Conservation (phyloP, 1,284 basidiomycete genomes). For the Microbotryum scabiosae region DNA sequence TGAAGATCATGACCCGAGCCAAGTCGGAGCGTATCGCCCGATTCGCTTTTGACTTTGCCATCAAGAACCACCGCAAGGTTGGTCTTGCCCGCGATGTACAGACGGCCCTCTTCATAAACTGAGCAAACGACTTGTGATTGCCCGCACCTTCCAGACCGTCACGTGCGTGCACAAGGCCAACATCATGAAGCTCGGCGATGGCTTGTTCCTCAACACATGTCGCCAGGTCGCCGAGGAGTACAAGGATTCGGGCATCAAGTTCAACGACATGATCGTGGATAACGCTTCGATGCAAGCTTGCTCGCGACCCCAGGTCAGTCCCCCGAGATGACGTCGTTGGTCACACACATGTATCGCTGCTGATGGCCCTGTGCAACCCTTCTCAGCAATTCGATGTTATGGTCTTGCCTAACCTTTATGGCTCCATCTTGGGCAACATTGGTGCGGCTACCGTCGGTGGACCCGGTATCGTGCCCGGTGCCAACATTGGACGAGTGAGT, state of each 20-base stretch:
- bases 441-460: constrained; percentile 97
- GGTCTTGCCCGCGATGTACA: constrained; percentile 14
- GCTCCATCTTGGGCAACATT: constrained; percentile 96
- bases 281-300: constrained; percentile 34
- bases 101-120: background rate
- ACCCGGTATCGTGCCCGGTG: constrained; percentile 94
- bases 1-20: constrained; percentile 92
- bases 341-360: no score
- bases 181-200: constrained; percentile 99
- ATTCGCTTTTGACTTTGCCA: constrained; percentile 97
- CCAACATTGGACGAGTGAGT: constrained; percentile 87
- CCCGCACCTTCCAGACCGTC: constrained; percentile 74
- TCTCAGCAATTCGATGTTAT: constrained; percentile 97
- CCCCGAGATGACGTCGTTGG: background rate
- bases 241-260: constrained; percentile 82
- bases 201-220: constrained; percentile 99
- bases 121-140: background rate
- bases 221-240: constrained; percentile 88
- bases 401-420: constrained; percentile 88
- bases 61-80: constrained; percentile 96
- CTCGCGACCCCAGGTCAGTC: constrained; percentile 14
- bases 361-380: constrained; percentile 55
- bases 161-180: constrained; percentile 99
- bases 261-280: constrained; percentile 83
- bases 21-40: constrained; percentile 96